These are phyloP conservation scores for Diaporthe vaccinii DNA, from an alignment of 2,329 filamentous ascomycete genomes.

Conservation along the genomic window DNA sequence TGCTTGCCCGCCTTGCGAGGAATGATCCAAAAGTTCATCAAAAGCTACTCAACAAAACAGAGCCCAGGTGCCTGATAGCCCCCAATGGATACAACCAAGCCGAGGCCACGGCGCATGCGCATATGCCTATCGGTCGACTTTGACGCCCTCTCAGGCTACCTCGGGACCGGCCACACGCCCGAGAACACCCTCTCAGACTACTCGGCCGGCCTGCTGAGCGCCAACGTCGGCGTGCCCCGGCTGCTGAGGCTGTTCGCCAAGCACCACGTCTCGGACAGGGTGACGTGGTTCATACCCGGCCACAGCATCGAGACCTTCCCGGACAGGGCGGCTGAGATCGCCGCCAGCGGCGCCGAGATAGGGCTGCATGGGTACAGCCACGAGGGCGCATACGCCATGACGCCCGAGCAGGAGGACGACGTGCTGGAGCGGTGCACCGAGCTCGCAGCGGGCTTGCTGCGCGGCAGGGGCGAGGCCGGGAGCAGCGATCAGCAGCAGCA, in stretches of 20 bases:
- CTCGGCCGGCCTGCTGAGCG: conserved; percentile 63
- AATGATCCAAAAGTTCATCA: too few relatives aligned
- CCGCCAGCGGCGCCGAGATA: conserved; percentile 60
- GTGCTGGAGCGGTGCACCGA: conserved; percentile 57
- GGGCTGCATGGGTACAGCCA: conserved; percentile 64
- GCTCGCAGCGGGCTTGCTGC: conserved; percentile 55
- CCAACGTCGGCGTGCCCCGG: conserved; percentile 62
- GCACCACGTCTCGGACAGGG: conserved; percentile 58
- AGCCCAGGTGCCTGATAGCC: neutral
- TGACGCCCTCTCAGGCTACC: conserved; percentile 66
- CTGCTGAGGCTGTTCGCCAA: conserved; percentile 62
- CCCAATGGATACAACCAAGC: neutral
- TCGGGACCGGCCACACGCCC: conserved; percentile 64
- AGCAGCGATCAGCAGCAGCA: conserved; percentile 40
- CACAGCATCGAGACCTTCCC: conserved; percentile 64
- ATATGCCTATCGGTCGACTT: conserved; percentile 60
- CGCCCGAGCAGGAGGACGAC: conserved; percentile 59
- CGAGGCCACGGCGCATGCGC: conserved; percentile 44
- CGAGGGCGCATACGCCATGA: conserved; percentile 59
- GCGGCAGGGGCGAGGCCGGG: conserved; percentile 43
- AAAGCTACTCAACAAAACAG: too few relatives aligned
- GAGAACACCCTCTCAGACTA: conserved; percentile 65
- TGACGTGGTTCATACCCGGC: conserved; percentile 66
- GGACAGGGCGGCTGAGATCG: conserved; percentile 54
- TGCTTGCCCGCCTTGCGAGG: neutral